phyloP scores from a whole-genome alignment of 1,284 basidiomycete species.

The Marasmius tenuissimus region DNA sequence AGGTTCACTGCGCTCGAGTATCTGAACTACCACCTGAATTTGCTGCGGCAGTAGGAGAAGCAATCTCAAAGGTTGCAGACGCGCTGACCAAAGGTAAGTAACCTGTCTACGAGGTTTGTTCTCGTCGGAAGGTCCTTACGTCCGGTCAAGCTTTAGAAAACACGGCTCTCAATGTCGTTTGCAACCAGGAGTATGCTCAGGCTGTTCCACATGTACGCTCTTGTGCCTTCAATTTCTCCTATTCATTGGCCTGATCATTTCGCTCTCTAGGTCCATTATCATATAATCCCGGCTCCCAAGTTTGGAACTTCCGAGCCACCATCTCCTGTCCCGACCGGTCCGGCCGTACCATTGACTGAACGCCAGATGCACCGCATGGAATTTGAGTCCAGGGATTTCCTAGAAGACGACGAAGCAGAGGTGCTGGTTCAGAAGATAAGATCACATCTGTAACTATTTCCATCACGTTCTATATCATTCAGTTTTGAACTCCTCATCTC shows the following conservation, averaged over 20 bases:
- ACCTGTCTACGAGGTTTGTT: not conserved
- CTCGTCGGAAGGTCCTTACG: not conserved
- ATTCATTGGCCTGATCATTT: not conserved
- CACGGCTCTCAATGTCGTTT: constrained; percentile 71
- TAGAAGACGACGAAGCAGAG: constrained; percentile 62
- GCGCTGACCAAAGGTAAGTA: constrained; percentile 60
- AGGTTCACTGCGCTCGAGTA: constrained; percentile 56
- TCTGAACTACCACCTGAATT: constrained; percentile 66
- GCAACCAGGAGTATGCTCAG: constrained; percentile 81
- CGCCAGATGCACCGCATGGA: constrained; percentile 59
- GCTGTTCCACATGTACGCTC: constrained; percentile 72
- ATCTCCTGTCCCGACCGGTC: constrained; percentile 17
- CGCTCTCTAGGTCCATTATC: constrained; percentile 66
- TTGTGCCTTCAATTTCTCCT: constrained; percentile 1
- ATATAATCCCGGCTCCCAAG: constrained; percentile 73
- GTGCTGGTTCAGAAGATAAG: constrained; percentile 46
- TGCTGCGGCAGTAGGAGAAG: constrained; percentile 57
- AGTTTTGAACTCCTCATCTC: not conserved
- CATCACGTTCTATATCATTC: not conserved
- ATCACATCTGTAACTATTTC: constrained; percentile 36
- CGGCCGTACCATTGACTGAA: constrained; percentile 33
- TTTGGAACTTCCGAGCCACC: constrained; percentile 27
- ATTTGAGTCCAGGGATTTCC: constrained; percentile 51
- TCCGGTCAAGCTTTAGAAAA: constrained; percentile 52
- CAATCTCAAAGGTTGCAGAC: constrained; percentile 58